Conservation (phyloP, 306 rosid genomes). For the Cucumis cinereus region DNA sequence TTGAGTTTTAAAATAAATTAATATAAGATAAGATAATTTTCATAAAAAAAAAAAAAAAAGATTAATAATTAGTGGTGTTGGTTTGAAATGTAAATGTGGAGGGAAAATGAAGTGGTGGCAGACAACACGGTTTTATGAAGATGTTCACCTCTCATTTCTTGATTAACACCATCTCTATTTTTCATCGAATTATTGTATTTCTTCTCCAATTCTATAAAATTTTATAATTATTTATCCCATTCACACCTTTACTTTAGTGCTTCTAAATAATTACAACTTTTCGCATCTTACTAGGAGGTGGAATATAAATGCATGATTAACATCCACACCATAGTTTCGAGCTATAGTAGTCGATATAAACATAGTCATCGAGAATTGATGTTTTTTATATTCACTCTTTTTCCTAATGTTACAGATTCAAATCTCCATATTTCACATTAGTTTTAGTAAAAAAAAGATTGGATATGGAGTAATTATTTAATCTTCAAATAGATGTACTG, state of each 20-base stretch:
- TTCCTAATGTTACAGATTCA: no score
- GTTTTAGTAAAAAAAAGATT: no score
- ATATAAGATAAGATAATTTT: neutral
- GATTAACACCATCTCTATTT: neutral
- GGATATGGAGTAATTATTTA: no score
- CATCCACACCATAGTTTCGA: neutral
- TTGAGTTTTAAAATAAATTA: neutral
- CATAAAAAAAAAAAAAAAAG: neutral
- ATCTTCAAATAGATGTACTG: no score
- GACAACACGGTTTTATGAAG: neutral
- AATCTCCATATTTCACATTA: no score
- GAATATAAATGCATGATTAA: neutral
- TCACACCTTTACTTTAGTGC: neutral
- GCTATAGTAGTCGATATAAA: no score
- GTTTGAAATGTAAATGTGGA: neutral
- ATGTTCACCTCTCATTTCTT: neutral
- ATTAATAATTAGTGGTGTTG: neutral
- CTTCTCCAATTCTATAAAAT: neutral
- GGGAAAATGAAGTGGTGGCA: neutral
- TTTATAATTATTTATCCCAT: neutral
- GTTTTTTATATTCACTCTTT: no score
- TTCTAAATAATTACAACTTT: neutral
- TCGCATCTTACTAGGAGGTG: neutral
- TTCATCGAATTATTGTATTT: neutral
- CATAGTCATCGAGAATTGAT: no score